phyloP scores from a whole-genome alignment of 257 asterid genomes.

The Coffea eugenioides region DNA sequence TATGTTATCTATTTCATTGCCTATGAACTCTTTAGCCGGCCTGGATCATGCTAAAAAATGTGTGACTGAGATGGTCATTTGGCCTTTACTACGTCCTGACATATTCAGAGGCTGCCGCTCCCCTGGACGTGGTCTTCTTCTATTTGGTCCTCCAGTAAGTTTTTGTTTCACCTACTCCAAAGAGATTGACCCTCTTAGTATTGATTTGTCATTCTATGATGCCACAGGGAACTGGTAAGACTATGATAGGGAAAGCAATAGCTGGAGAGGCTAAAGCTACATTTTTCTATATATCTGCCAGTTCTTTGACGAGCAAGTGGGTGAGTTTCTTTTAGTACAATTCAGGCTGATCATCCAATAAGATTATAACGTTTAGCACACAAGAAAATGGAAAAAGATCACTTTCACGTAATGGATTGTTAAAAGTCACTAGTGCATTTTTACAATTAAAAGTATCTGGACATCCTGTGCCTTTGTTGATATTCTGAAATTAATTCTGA shows the following conservation, averaged over 20 bases:
- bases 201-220: conserved; percentile 30
- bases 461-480: background rate
- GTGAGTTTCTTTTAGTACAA: conserved; percentile 36
- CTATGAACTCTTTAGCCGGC: conserved; percentile 56
- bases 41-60: conserved; percentile 98
- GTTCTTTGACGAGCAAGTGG: conserved; percentile 99
- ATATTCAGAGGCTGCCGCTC: conserved; percentile 97
- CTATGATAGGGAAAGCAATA: conserved; percentile 99
- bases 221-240: conserved; percentile 94
- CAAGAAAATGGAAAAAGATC: conserved; percentile 1
- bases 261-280: conserved; percentile 99
- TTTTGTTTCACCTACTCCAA: conserved; percentile 4
- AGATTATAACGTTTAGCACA: background rate
- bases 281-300: conserved; percentile 96
- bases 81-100: conserved; percentile 98
- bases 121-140: conserved; percentile 99
- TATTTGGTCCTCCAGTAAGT: conserved; percentile 99
- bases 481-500: background rate
- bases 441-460: background rate
- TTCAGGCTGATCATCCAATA: background rate
- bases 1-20: conserved; percentile 21
- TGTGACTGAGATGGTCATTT: conserved; percentile 98
- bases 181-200: conserved; percentile 6
- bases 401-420: background rate
- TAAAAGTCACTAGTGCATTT: background rate